Evolutionary conservation across 2,329 filamentous ascomycete genomes (phyloP).

Genomic region (Aspergillaceae sp.): DNA sequence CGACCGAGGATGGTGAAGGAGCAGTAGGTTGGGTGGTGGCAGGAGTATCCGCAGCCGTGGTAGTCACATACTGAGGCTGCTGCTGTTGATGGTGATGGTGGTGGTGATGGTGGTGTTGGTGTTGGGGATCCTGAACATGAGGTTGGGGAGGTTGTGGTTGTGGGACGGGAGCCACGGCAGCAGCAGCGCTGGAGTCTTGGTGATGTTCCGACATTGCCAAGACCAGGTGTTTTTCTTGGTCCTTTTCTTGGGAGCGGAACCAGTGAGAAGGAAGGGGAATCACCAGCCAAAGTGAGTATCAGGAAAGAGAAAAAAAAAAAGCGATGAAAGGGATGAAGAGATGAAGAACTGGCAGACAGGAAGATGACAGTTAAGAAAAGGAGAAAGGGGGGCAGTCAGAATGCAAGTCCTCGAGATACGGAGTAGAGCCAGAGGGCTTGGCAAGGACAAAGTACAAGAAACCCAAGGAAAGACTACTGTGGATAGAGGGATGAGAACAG

Average conservation of each 20-base stretch:
- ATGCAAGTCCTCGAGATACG: too few relatives aligned
- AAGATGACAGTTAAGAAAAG: slow-evolving; percentile 6
- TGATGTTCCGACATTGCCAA: slow-evolving; percentile 36
- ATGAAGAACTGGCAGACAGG: slow-evolving; percentile 3
- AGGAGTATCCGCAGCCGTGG: slow-evolving; percentile 11
- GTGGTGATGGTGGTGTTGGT: background rate
- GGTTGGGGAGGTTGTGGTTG: too few relatives aligned
- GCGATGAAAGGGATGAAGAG: background rate
- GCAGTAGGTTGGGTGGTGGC: slow-evolving; percentile 7
- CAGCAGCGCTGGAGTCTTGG: slow-evolving; percentile 10
- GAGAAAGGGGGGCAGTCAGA: slow-evolving; percentile 3
- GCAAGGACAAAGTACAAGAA: slow-evolving; percentile 1
- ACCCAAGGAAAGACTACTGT: background rate
- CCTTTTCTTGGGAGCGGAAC: slow-evolving; percentile 23
- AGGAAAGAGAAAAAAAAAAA: slow-evolving; percentile 1
- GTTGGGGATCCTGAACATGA: too few relatives aligned
- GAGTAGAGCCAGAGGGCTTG: too few relatives aligned
- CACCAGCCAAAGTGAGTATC: too few relatives aligned
- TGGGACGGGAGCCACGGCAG: background rate
- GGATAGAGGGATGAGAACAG: slow-evolving; percentile 2
- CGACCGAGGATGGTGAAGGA: slow-evolving; percentile 22
- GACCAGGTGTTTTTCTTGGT: slow-evolving; percentile 25
- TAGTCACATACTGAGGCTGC: slow-evolving; percentile 11
- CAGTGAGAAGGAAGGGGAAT: slow-evolving; percentile 7
- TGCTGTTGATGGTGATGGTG: slow-evolving; percentile 13